Evolutionary conservation across 208 protist genomes (phyloP).

Genomic region (Acanthamoeba triangularis): DNA sequence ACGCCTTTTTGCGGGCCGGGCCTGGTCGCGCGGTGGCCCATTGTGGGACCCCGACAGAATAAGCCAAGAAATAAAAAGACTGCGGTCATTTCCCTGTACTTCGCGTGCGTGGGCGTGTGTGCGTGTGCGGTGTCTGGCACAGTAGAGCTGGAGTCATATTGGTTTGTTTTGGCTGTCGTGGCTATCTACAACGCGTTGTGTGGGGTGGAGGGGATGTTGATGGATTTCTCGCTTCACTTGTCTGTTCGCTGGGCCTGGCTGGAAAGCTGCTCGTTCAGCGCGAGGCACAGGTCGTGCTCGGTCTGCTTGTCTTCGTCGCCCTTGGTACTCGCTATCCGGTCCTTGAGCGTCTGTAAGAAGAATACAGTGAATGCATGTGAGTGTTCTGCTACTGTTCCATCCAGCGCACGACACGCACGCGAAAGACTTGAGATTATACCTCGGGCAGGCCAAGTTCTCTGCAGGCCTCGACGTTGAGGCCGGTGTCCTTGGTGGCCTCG

Average conservation of each 20-base stretch:
- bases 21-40: too few relatives aligned
- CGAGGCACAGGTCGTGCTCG: neutral
- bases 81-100: too few relatives aligned
- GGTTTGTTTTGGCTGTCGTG: too few relatives aligned
- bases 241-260: slow-evolving; percentile 4
- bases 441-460: neutral
- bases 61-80: too few relatives aligned
- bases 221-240: neutral
- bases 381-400: neutral
- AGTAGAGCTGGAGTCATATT: too few relatives aligned
- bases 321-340: neutral
- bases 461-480: slow-evolving; percentile 22
- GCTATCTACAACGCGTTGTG: too few relatives aligned
- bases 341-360: slow-evolving; percentile 35
- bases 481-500: slow-evolving; percentile 36
- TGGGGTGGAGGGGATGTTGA: too few relatives aligned
- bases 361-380: neutral
- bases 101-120: too few relatives aligned
- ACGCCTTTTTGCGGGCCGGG: too few relatives aligned
- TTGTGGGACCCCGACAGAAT: too few relatives aligned
- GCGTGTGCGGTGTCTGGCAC: too few relatives aligned
- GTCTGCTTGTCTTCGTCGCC: slow-evolving; percentile 13
- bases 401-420: neutral
- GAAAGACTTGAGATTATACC: neutral
- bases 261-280: neutral